Base-by-base conservation (phyloP, 257 asterid species). In the Schizonepeta tenuifolia region DNA sequence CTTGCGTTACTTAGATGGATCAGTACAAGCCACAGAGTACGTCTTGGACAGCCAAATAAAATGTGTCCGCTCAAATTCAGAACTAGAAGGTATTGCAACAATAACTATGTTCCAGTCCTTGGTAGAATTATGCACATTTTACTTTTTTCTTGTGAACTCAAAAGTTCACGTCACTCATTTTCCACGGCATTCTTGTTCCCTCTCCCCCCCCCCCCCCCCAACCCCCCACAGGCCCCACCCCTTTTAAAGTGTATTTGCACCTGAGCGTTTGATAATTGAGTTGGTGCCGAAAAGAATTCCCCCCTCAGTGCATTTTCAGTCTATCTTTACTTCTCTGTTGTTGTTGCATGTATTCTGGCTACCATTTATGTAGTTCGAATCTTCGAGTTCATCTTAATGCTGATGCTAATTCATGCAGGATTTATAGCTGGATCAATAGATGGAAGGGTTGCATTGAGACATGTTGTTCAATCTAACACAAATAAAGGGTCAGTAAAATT, bases 381-480 rank as follows among this genome's bases (percentile, higher is more conserved):
- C 15, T 73, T 46, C 53, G 40, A 51, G 70, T 69, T 44, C 56
- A 76, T 54, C 65, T 54, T 46, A 44, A 8, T 20, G 44, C 50
- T 73, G 78, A 72, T 65, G 47, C 70, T 65, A 21, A 46, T 58
- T 80, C 21, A 31, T 86, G 86, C 88, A 95, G 98, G 96, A 63
- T 88, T 86, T 79, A 80, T 77, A 68, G 90, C 83, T 43, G 99
- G 98, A 79, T 95, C 96, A 76, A 70, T 71, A 49, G 98, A 92
- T 72, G 99, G 99, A 54, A 85, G 91, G 56, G 96, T 92, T 77
- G 83, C 93, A 71, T 73, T 92, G 83, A 83, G 83, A 78, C 88
- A 87, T 83, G 61, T 80, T 62, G 70, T 51, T 63, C 64, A 76
- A 74, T 82, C 91, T 70, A 77, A 66, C 77, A 64, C 80, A 10